These are phyloP conservation scores for Kondoa malvinella DNA, from an alignment of 768 basidiomycete genomes.

Conservation along the genomic window DNA sequence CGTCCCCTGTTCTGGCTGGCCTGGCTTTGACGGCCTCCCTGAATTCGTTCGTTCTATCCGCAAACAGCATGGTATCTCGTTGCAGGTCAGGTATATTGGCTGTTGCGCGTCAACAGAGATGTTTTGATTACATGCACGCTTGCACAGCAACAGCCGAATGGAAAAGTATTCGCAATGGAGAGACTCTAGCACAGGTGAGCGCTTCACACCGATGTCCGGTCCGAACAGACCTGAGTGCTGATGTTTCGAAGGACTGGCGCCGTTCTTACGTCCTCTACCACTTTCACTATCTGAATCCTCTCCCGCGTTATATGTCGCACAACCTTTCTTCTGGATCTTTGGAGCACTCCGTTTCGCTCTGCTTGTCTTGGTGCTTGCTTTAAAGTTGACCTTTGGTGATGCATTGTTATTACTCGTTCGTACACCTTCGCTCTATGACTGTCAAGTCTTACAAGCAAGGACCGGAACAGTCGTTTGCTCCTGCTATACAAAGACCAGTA, in stretches of 20 bases:
- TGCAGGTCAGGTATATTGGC: not conserved
- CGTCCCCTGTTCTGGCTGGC: not conserved
- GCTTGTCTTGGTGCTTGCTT: not conserved
- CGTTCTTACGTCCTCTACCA: slow-evolving; percentile 1
- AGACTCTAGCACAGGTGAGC: not conserved
- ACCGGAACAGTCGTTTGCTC: not conserved
- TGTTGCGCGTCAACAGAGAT: not conserved
- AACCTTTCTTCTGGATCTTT: not conserved
- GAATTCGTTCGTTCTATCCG: not conserved
- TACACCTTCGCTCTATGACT: not conserved
- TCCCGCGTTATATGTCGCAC: not conserved
- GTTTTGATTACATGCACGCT: not conserved
- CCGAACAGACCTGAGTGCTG: not conserved
- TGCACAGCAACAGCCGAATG: not conserved
- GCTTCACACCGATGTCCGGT: not conserved
- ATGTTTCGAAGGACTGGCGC: not conserved
- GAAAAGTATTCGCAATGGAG: slow-evolving; percentile 1
- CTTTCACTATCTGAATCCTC: not conserved
- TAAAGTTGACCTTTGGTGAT: slow-evolving; percentile 6
- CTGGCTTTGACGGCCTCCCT: not conserved
- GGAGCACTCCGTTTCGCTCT: not conserved
- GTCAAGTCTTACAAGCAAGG: not conserved
- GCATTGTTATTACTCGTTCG: not conserved
- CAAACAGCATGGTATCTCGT: not conserved
- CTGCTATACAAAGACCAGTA: not conserved